phyloP scores from a whole-genome alignment of 257 asterid genomes.

The Solanum ahanhuiri region DNA sequence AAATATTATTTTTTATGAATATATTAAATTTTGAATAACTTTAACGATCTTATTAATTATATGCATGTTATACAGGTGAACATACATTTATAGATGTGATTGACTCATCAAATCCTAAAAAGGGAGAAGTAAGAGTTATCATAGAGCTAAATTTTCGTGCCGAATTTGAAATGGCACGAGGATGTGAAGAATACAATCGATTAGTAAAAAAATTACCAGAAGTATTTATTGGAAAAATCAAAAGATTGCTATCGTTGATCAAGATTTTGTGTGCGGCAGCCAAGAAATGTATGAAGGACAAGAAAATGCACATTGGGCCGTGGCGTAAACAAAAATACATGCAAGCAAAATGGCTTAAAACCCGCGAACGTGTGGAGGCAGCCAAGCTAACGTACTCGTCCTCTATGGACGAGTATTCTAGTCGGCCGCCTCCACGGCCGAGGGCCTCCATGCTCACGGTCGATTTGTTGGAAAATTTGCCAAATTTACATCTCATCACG shows the following conservation, averaged over 20 bases:
- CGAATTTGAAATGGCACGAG: slow-evolving; percentile 85
- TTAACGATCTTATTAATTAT: not conserved
- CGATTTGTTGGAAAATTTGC: slow-evolving; percentile 48
- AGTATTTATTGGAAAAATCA: slow-evolving; percentile 61
- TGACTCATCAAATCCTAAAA: slow-evolving; percentile 49
- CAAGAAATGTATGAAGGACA: slow-evolving; percentile 84
- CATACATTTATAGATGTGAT: slow-evolving; percentile 75
- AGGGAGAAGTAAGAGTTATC: slow-evolving; percentile 49
- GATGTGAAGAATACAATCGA: slow-evolving; percentile 54
- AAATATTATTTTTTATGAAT: not conserved
- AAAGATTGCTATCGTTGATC: slow-evolving; percentile 46
- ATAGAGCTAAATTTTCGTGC: slow-evolving; percentile 61
- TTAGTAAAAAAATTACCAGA: slow-evolving; percentile 52
- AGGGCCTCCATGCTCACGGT: slow-evolving; percentile 56
- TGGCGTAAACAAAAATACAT: slow-evolving; percentile 88
- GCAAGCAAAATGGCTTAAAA: slow-evolving; percentile 86
- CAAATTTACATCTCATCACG: slow-evolving; percentile 35
- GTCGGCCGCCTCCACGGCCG: slow-evolving; percentile 33
- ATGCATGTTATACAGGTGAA: slow-evolving; percentile 39
- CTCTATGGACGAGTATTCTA: slow-evolving; percentile 12
- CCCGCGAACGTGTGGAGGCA: slow-evolving; percentile 28
- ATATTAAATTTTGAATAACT: not conserved
- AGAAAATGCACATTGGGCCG: slow-evolving; percentile 85
- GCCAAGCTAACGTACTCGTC: slow-evolving; percentile 18
- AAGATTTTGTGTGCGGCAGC: slow-evolving; percentile 63